Evolutionary conservation across 805 yeast genomes (phyloP).

Genomic region (Candida boleticola): DNA sequence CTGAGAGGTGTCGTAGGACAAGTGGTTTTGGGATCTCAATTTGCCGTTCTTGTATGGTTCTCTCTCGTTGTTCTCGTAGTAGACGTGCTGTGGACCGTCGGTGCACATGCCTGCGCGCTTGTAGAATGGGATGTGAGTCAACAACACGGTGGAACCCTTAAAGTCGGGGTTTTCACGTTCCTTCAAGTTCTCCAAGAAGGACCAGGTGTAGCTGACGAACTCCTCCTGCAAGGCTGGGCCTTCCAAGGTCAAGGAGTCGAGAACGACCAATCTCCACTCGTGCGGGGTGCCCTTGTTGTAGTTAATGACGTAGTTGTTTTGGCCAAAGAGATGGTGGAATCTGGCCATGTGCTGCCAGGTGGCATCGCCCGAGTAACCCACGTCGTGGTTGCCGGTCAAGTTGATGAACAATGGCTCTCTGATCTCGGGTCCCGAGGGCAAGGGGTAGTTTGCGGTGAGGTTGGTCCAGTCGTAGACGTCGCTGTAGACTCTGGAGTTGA

Average conservation of each 20-base stretch:
- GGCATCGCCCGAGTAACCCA: constrained; percentile 94
- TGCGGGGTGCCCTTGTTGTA: constrained; percentile 60
- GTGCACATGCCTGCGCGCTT: constrained; percentile 76
- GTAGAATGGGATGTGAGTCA: constrained; percentile 88
- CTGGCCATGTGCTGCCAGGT: constrained; percentile 88
- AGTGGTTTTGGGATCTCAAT: constrained; percentile 82
- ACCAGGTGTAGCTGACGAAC: constrained; percentile 65
- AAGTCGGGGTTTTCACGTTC: constrained; percentile 47
- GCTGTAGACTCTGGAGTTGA: constrained; percentile 39
- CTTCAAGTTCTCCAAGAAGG: constrained; percentile 62
- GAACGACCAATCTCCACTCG: constrained; percentile 87
- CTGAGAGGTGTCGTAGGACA: constrained; percentile 64
- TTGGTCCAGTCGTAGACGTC: constrained; percentile 65
- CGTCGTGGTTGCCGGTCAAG: constrained; percentile 92
- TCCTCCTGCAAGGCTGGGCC: constrained; percentile 85
- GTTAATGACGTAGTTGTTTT: constrained; percentile 78
- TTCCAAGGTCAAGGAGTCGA: constrained; percentile 80
- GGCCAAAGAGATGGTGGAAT: constrained; percentile 72
- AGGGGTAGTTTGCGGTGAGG: constrained; percentile 9
- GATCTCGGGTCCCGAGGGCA: constrained; percentile 31
- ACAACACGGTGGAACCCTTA: constrained; percentile 74
- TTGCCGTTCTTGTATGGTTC: constrained; percentile 70
- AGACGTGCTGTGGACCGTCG: constrained; percentile 71
- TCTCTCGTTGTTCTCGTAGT: constrained; percentile 48
- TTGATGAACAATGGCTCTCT: constrained; percentile 73